A percentile compares a stretch with the other conserved stretches of the same genome.
Conservation (phyloP, 345 rosid species). For the Odontarrhena argentea region DNA sequence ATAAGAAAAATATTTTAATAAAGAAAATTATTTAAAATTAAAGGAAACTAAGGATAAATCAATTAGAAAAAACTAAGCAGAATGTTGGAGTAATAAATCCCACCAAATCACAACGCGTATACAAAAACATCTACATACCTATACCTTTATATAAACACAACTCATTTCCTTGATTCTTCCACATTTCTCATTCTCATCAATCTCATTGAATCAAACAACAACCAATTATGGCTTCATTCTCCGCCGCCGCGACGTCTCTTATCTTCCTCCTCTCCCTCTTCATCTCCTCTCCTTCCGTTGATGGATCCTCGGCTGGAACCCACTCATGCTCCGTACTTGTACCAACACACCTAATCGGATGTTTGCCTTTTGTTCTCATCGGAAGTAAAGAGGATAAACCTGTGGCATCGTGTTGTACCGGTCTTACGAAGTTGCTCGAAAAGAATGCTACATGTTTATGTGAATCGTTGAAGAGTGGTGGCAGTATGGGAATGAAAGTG, state of each 20-base stretch:
- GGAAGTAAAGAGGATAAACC: slow-evolving; percentile 32
- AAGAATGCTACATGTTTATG: slow-evolving; percentile 32
- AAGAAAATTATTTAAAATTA: neutral
- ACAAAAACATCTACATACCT: neutral
- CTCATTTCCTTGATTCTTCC: slow-evolving; percentile 3
- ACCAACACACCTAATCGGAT: neutral
- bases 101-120: neutral
- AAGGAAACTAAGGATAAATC: neutral
- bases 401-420: neutral
- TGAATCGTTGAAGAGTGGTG: slow-evolving; percentile 29
- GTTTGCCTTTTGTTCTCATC: slow-evolving; percentile 28
- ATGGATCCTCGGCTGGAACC: slow-evolving; percentile 7
- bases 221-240: slow-evolving; percentile 15
- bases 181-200: neutral
- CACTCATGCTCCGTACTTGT: slow-evolving; percentile 10
- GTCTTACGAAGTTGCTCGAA: slow-evolving; percentile 24
- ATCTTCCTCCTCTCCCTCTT: slow-evolving; percentile 18
- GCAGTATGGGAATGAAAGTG: neutral
- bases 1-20: neutral
- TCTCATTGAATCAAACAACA: too few relatives aligned
- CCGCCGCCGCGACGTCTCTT: slow-evolving; percentile 8
- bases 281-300: slow-evolving; percentile 5
- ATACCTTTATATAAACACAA: neutral
- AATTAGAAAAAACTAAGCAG: neutral
- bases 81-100: neutral